These are phyloP conservation scores for Trichoderma sp. DNA, from an alignment of 2,329 filamentous ascomycete species.

Conservation along the genomic window DNA sequence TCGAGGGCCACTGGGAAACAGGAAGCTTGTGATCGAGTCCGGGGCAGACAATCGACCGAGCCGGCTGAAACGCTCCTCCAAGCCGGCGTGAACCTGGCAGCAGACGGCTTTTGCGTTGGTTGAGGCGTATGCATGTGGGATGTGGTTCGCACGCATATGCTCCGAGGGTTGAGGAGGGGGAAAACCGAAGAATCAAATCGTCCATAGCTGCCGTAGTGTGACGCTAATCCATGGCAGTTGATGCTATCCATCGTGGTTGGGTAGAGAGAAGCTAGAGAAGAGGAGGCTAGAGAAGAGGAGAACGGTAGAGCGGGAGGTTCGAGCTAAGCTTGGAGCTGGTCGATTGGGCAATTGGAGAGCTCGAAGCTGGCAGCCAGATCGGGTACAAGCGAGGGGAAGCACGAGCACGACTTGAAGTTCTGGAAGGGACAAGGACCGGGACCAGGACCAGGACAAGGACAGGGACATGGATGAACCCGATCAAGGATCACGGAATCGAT, in stretches of 20 bases:
- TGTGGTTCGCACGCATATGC: conserved; percentile 18
- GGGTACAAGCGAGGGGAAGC: conserved; percentile 23
- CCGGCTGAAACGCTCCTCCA: conserved; percentile 6
- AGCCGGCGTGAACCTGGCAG: background rate
- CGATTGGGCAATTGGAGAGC: conserved; percentile 22
- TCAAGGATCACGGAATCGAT: conserved; percentile 21
- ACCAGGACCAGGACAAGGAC: background rate
- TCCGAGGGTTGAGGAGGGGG: background rate
- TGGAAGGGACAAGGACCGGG: background rate
- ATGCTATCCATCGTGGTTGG: background rate
- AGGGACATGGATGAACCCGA: conserved; percentile 21
- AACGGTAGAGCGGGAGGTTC: background rate
- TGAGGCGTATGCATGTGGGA: conserved; percentile 8
- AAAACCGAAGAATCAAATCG: background rate
- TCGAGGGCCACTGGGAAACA: background rate
- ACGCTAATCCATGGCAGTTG: background rate
- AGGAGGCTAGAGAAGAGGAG: background rate
- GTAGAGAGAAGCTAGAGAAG: background rate
- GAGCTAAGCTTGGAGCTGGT: conserved; percentile 21
- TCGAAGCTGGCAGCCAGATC: background rate
- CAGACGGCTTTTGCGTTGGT: background rate
- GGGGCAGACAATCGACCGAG: conserved; percentile 2
- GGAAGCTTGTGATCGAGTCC: background rate
- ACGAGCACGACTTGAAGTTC: conserved; percentile 13
- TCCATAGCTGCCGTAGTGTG: background rate